A percentile compares a stretch with the other conserved stretches of the same genome.
phyloP scores from a whole-genome alignment of 768 basidiomycete genomes.

The Hortiboletus campestris region DNA sequence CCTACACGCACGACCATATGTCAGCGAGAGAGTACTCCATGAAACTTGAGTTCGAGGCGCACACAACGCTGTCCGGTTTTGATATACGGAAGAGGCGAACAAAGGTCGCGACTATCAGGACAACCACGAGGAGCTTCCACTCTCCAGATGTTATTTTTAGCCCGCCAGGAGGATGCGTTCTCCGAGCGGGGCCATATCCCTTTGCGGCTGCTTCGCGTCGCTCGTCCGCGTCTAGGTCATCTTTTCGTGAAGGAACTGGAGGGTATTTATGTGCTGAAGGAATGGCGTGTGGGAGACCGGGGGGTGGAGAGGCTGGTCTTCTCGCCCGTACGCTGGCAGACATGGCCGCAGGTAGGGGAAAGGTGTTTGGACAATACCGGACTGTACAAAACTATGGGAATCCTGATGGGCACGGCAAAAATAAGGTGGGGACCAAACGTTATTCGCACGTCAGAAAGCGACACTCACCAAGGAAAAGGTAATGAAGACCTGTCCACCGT shows the following conservation, averaged over 20 bases:
- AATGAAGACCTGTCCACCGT: not conserved
- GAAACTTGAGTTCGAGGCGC: conserved; percentile 32
- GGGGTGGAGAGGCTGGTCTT: conserved; percentile 67
- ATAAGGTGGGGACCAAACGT: not conserved
- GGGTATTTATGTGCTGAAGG: conserved; percentile 55
- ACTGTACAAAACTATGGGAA: conserved; percentile 20
- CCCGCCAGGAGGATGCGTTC: conserved; percentile 53
- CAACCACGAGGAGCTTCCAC: conserved; percentile 65
- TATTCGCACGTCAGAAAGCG: too few species aligned
- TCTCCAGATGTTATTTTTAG: conserved; percentile 67
- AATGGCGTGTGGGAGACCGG: conserved; percentile 38
- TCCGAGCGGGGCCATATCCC: conserved; percentile 53
- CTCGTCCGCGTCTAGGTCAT: conserved; percentile 73
- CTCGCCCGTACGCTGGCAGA: conserved; percentile 57
- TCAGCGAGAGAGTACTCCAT: not conserved
- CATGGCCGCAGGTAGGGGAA: conserved; percentile 28
- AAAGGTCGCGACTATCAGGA: conserved; percentile 68
- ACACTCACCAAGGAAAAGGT: not conserved
- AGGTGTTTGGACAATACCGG: conserved; percentile 17
- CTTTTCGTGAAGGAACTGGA: conserved; percentile 47
- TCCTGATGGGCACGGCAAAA: not conserved
- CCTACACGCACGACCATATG: conserved; percentile 38
- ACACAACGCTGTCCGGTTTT: conserved; percentile 91
- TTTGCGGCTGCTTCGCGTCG: conserved; percentile 68
- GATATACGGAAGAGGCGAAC: conserved; percentile 87